phyloP scores from a whole-genome alignment of 495 filamentous ascomycete species.

The Hyaloscypha hepaticicola region DNA sequence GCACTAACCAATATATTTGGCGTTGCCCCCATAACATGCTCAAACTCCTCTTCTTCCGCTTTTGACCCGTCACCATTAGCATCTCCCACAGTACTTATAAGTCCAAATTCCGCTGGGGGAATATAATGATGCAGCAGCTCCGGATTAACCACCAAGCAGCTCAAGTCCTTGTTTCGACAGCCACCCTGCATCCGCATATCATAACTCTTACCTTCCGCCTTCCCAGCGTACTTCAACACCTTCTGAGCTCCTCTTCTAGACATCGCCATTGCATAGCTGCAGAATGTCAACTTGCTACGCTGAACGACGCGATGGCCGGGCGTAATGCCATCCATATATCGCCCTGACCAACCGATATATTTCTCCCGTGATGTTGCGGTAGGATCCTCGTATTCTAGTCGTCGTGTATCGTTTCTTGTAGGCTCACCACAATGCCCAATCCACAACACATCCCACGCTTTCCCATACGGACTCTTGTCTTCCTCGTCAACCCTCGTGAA shows the following conservation, averaged over 20 bases:
- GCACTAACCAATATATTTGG: slow-evolving; percentile 31
- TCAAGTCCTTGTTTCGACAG: slow-evolving; percentile 24
- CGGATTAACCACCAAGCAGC: slow-evolving; percentile 30
- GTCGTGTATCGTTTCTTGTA: not conserved
- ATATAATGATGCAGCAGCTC: slow-evolving; percentile 34
- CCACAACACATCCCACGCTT: not conserved
- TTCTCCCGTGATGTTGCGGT: not conserved
- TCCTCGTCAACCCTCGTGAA: slow-evolving; percentile 22
- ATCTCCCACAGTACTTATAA: slow-evolving; percentile 25
- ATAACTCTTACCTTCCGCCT: not conserved
- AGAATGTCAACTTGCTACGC: not conserved
- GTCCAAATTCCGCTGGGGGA: slow-evolving; percentile 22
- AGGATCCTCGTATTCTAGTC: not conserved
- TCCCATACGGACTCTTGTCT: not conserved
- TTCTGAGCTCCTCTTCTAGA: not conserved
- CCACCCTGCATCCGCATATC: slow-evolving; percentile 21
- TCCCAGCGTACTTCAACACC: not conserved
- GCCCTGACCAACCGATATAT: not conserved
- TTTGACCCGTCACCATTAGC: slow-evolving; percentile 21
- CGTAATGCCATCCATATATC: not conserved
- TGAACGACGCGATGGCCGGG: not conserved
- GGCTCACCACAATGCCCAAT: slow-evolving; percentile 1
- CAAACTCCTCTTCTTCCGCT: slow-evolving; percentile 22
- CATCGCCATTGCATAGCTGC: not conserved
- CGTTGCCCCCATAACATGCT: slow-evolving; percentile 26